These are phyloP conservation scores for Sclerotinia glacialis DNA, from an alignment of 2,329 filamentous ascomycete genomes.

Conservation along the genomic window DNA sequence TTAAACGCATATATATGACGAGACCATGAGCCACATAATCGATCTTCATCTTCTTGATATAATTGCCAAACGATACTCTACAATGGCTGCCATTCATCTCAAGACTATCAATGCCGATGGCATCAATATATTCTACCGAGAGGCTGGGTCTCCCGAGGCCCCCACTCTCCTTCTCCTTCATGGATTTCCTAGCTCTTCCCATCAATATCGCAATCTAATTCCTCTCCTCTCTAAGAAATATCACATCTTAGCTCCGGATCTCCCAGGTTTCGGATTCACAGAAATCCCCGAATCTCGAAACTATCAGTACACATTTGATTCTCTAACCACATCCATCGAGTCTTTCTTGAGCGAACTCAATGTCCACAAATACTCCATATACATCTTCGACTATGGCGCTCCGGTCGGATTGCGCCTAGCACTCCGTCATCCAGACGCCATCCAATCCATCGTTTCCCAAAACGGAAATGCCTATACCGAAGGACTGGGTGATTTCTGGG, in stretches of 20 bases:
- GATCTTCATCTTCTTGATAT: neutral
- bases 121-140: constrained; percentile 45
- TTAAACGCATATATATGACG: neutral
- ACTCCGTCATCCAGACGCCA: constrained; percentile 46
- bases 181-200: constrained; percentile 47
- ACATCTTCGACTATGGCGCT: constrained; percentile 63
- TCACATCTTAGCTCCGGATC: constrained; percentile 53
- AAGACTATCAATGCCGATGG: constrained; percentile 38
- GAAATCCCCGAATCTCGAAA: constrained; percentile 46
- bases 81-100: neutral
- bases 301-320: constrained; percentile 55
- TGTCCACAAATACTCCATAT: constrained; percentile 51
- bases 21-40: constrained; percentile 11
- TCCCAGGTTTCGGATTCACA: constrained; percentile 61
- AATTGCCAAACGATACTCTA: neutral
- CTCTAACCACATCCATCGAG: constrained; percentile 47
- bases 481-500: constrained; percentile 46
- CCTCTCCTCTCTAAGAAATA: constrained; percentile 43
- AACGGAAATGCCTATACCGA: constrained; percentile 61
- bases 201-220: constrained; percentile 47
- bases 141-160: constrained; percentile 37
- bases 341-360: constrained; percentile 49
- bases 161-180: constrained; percentile 46
- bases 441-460: constrained; percentile 55
- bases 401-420: constrained; percentile 55